These are phyloP conservation scores for Przewalskia tangutica DNA, from an alignment of 257 asterid genomes.

Conservation along the genomic window DNA sequence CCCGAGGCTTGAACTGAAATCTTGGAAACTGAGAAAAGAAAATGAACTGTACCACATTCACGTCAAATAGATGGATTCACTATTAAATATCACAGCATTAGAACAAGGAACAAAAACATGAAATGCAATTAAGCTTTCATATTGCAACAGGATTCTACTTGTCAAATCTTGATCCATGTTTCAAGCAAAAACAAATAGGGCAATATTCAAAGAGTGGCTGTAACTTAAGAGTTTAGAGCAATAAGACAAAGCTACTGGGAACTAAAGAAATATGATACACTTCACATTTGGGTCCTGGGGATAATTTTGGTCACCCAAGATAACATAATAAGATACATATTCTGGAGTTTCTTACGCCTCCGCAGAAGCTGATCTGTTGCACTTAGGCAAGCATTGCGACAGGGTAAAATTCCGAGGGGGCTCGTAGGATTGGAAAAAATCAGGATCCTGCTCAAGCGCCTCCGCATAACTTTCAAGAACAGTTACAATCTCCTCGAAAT, in stretches of 20 bases:
- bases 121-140: not conserved
- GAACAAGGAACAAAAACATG: not conserved
- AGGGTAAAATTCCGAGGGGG: slow-evolving; percentile 28
- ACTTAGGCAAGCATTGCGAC: slow-evolving; percentile 47
- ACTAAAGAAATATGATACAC: slow-evolving; percentile 1
- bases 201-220: not conserved
- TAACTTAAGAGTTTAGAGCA: not conserved
- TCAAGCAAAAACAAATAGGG: not conserved
- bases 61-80: not conserved
- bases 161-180: not conserved
- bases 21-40: not conserved
- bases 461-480: slow-evolving; percentile 49
- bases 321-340: not conserved
- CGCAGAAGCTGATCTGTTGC: slow-evolving; percentile 28
- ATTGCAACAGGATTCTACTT: not conserved
- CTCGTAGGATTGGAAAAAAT: slow-evolving; percentile 42
- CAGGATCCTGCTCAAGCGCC: slow-evolving; percentile 57
- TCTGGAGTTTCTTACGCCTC: slow-evolving; percentile 17
- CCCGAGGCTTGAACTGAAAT: not conserved
- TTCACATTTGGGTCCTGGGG: slow-evolving; percentile 1
- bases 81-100: not conserved
- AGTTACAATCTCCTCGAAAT: slow-evolving; percentile 68
- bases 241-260: not conserved
- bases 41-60: not conserved
- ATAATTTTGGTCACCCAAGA: not conserved